Conservation (phyloP, 2,329 filamentous ascomycete genomes). For the Sphaerulina populicola region DNA sequence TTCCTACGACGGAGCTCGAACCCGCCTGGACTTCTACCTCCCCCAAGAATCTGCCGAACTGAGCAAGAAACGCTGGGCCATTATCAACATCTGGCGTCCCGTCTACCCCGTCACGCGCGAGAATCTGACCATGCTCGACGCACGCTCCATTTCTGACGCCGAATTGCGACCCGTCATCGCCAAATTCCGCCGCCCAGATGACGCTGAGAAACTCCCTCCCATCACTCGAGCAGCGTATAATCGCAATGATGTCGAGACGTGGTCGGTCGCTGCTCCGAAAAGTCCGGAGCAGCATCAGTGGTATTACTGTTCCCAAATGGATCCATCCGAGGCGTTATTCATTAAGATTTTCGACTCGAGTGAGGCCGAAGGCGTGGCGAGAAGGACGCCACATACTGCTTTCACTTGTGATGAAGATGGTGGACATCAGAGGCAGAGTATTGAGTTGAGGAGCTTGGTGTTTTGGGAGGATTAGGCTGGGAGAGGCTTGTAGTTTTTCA, state of each 20-base stretch:
- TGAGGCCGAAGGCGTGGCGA: slow-evolving; percentile 2
- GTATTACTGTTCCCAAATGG: slow-evolving; percentile 2
- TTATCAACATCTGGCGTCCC: slow-evolving; percentile 16
- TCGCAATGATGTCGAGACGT: slow-evolving; percentile 3
- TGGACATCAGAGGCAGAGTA: slow-evolving; percentile 3
- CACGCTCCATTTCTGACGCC: slow-evolving; percentile 2
- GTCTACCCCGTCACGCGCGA: slow-evolving; percentile 7
- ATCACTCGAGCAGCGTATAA: slow-evolving; percentile 7
- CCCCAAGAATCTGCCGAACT: background rate
- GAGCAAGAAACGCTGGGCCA: slow-evolving; percentile 9
- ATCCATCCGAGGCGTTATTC: slow-evolving; percentile 2
- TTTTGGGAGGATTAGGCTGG: slow-evolving; percentile 3
- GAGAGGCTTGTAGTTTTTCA: too few species aligned
- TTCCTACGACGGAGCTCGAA: slow-evolving; percentile 9
- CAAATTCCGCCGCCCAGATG: slow-evolving; percentile 1
- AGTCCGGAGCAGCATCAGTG: slow-evolving; percentile 2
- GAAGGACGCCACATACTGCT: slow-evolving; percentile 7
- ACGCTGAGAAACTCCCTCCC: slow-evolving; percentile 1
- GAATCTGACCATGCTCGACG: slow-evolving; percentile 10
- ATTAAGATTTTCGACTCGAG: slow-evolving; percentile 10
- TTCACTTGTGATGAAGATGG: slow-evolving; percentile 5
- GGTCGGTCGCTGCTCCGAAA: slow-evolving; percentile 4
- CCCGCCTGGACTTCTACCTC: background rate
- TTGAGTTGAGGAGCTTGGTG: slow-evolving; percentile 7
- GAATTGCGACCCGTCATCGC: slow-evolving; percentile 6